A percentile compares a stretch with the other conserved stretches of the same genome.
Conservation (phyloP, 768 basidiomycete species). For the Strobilomyces dryophilus region DNA sequence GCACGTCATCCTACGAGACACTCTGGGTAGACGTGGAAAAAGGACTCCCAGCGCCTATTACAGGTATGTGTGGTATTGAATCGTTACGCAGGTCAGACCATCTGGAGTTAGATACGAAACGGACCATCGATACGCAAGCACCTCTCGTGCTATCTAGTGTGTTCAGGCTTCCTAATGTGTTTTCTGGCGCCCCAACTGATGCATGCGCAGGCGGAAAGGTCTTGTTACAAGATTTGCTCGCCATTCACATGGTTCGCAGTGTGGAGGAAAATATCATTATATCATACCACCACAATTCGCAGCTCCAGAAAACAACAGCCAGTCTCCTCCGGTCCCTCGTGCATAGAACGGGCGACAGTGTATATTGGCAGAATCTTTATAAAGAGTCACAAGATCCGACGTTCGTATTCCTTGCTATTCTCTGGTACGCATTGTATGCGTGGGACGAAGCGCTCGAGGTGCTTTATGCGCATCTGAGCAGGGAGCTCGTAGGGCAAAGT, state of each 20-base stretch:
- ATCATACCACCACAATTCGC: conserved; percentile 33
- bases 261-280: conserved; percentile 28
- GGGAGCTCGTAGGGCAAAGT: conserved; percentile 33
- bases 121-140: conserved; percentile 33
- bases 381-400: conserved; percentile 29
- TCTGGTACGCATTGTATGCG: conserved; percentile 60
- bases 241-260: conserved; percentile 37
- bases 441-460: conserved; percentile 59
- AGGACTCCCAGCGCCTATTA: not conserved
- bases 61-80: conserved; percentile 12
- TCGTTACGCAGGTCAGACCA: not conserved
- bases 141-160: conserved; percentile 26
- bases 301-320: conserved; percentile 24
- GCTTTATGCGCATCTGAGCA: conserved; percentile 48
- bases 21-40: not conserved
- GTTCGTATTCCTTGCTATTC: conserved; percentile 34
- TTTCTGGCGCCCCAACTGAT: not conserved
- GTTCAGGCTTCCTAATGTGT: not conserved
- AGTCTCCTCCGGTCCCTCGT: conserved; percentile 27
- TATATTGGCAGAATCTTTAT: conserved; percentile 36
- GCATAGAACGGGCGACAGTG: conserved; percentile 32
- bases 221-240: conserved; percentile 34
- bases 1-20: conserved; percentile 17
- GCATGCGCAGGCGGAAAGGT: conserved; percentile 14
- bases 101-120: conserved; percentile 13